Evolutionary conservation across 1,139 yeast species (phyloP), one percentile per base, ranked within the genome.

Genomic region (Yamadazyma epiphylla): DNA sequence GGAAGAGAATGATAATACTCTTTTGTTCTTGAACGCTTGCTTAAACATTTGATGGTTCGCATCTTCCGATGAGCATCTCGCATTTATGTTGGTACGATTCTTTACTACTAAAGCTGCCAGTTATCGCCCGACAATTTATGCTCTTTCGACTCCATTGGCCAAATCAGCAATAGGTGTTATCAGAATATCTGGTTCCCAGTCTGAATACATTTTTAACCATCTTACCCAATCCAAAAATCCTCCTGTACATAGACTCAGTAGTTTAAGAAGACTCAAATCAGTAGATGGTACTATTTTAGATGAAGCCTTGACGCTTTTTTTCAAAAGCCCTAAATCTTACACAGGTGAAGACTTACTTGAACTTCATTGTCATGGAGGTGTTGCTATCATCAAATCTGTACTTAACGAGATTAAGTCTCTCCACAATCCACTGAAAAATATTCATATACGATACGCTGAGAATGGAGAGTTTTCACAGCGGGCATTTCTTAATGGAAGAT

Each of bases 291-390:
- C 51, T 2, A 44, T 86, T 1, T 58, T 91, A 4, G 99, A 91
- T 55, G 83, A 84, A 42, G 86, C 96, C 0, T 55, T 91, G 14
- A 67, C 84, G 0, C 46, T 88, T 2, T 82, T 60, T 46, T 88
- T 89, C 55, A 55, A 74, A 14, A 74, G 73, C 2, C 97, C 97
- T 0, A 63, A 66, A n/a, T 81, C 96, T 0, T 94, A 82, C 47
- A 91, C 97, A 0, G 98, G 98, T 1, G 97, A 91, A 55, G 96
- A 91, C 46, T 47, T 83, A 19, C 60, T 89, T 10, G 99, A 91
- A 47, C 54, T 91, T 13, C 97, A 91, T 50, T 56, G 86, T 2
- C 99, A 91, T 54, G 99, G 99, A 3, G 96, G 98, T 5, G 77
- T 74, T 9, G 96, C 97, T 0, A 87, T 91, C 1, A 74, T 86